Evolutionary conservation across 306 rosid genomes (phyloP), one percentile per base, ranked within the genome.

Genomic region (Cajanus cajan): DNA sequence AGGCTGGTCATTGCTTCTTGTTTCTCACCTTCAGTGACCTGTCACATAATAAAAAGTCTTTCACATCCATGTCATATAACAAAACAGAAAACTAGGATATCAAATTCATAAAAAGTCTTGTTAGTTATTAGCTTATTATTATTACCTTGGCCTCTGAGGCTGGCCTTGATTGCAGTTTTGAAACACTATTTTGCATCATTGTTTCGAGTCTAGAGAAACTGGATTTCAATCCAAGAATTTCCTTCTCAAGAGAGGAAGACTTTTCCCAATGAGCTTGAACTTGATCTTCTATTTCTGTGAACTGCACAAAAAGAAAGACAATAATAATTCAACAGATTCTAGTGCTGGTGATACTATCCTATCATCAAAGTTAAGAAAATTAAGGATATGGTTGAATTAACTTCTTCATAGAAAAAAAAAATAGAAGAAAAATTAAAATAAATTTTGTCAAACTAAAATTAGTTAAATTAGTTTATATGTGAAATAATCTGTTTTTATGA

Each of bases 141-240:
- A 47, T 36, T 72, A 55, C 78, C 48, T 52, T 18, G n/a, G 34
- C 55, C 19, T 14, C 25, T 12, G 22, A 13, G 34, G 36, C n/a
- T n/a, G n/a, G n/a, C n/a, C n/a, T n/a, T n/a, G n/a, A 19, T 16
- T 52, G 37, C 34, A 16, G 21, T 57, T 39, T 72, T 19, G 66
- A 21, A 5, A 16, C 21, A 34, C 12, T 73, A 41, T 68, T 50
- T 39, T 57, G 55, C 18, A 73, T 12, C 59, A n/a, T n/a, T 10
- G 69, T 74, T 59, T 59, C 44, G 7, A 74, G 79, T 39, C 70
- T 41, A 59, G 31, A 41, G 28, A 73, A 24, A 4, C 12, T 59
- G 58, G 79, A 74, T 25, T 74, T 74, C 21, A 74, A 25, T 7
- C 18, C 44, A 9, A 16, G 5, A 25, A 59, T 43, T n/a, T 58